Conservation (phyloP, 2,329 filamentous ascomycete species). For the Diaporthe ilicicola region DNA sequence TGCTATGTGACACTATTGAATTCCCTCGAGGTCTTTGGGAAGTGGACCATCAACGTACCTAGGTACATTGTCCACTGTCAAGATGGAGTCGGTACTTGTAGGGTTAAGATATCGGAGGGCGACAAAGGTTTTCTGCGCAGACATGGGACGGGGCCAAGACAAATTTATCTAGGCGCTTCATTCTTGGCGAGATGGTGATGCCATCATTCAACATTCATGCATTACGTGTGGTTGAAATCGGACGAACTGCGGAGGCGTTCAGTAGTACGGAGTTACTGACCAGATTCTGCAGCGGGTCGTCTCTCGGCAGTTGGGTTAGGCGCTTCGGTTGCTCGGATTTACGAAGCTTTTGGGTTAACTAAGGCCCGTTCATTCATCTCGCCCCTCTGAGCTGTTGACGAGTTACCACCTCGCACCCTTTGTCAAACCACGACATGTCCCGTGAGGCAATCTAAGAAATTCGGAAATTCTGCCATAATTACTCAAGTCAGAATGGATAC, state of each 20-base stretch:
- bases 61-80: no score
- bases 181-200: no score
- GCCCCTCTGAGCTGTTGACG: not conserved
- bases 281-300: not conserved
- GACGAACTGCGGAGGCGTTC: not conserved
- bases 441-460: not conserved
- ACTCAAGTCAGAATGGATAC: not conserved
- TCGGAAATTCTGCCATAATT: not conserved
- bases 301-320: slow-evolving; percentile 2
- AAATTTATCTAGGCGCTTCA: no score
- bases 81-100: no score
- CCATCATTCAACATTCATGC: not conserved
- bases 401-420: not conserved
- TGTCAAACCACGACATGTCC: not conserved
- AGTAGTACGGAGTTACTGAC: not conserved
- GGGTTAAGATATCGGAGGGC: no score
- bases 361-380: not conserved
- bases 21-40: no score
- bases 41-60: no score
- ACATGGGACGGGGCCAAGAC: no score
- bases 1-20: no score
- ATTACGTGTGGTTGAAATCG: not conserved
- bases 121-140: no score
- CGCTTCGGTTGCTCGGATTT: not conserved
- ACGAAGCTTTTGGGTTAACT: not conserved